Evolutionary conservation across 768 basidiomycete genomes (phyloP), one percentile per base, ranked within the genome.

Genomic region (Mycena kentingensis): DNA sequence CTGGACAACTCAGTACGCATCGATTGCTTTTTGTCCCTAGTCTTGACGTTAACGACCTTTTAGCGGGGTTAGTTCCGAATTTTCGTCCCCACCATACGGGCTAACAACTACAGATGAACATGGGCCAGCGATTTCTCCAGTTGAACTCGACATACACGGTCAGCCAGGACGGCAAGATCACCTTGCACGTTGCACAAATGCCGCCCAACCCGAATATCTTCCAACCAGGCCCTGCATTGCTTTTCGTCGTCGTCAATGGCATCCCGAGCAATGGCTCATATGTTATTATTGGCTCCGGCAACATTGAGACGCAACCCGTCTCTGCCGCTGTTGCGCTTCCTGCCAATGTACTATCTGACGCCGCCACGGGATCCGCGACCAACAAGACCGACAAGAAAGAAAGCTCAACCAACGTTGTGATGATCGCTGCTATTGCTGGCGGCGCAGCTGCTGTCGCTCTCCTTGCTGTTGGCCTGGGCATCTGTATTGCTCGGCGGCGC

Each of bases 131-230:
- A 4, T 78, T 77, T 49, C 62, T 95, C 51, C 85, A 94, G 72
- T 81, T 97, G 48, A 86, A 93, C 69, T 87, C 81, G 63, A 89
- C 93, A 1, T 96, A 86, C 72, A 88, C 84, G 0, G 88, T 93
- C 52, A 82, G 90, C 63, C 65, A 65, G 15, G 83, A 93, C 56
- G 88, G 89, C 19, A 82, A 85, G 5, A 84, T 91, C 57, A 79
- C 78, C 7, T 71, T 97, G 3, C 87, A 95, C 66, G 88, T 91
- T 42, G 72, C 87, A 1, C 94, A 95, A 65, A 77, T 84, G 13
- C 91, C 91, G 0, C 88, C 92, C 0, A 92, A 89, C 69, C 75
- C 94, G 13, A 88, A 90, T 64, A 61, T 98, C 62, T 80, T 97
- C 75, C 86, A 88, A 62, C 95, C 96, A 7, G 95, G 95, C 8